These are phyloP conservation scores for Coccomyxa subellipsoidea DNA, from an alignment of 163 green algal species.

Conservation along the genomic window DNA sequence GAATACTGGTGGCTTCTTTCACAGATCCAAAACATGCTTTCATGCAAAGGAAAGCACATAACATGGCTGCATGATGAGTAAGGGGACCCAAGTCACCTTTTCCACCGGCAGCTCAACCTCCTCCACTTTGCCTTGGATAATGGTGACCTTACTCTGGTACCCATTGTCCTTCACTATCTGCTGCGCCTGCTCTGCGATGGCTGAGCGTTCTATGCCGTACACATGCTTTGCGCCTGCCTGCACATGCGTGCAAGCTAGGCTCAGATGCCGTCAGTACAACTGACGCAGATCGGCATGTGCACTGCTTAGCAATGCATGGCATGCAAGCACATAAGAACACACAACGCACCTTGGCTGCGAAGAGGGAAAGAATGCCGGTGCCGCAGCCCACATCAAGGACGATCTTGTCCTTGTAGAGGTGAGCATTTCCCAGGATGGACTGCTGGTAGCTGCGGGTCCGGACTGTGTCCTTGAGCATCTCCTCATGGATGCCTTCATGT, in stretches of 20 bases:
- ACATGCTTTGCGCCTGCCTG: constrained; percentile 85
- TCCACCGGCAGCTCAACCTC: constrained; percentile 70
- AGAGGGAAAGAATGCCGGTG: constrained; percentile 91
- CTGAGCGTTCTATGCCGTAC: constrained; percentile 89
- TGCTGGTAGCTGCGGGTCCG: constrained; percentile 83
- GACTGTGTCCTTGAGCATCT: constrained; percentile 94
- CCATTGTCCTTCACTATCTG: constrained; percentile 87
- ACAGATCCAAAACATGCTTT: background rate
- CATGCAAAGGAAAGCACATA: background rate
- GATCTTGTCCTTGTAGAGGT: constrained; percentile 78
- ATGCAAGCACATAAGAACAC: no score
- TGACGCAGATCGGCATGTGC: background rate
- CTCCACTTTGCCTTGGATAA: constrained; percentile 85
- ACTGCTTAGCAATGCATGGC: no score
- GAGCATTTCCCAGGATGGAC: constrained; percentile 76
- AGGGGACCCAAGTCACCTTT: constrained; percentile 41
- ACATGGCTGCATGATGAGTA: background rate
- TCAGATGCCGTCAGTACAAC: background rate
- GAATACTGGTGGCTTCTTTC: no score
- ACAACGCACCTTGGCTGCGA: constrained; percentile 67
- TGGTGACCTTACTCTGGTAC: constrained; percentile 63
- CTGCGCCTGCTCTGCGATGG: constrained; percentile 84
- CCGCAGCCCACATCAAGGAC: constrained; percentile 95
- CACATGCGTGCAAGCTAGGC: background rate
- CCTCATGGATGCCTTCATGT: constrained; percentile 82